These are phyloP conservation scores for Pleurotus giganteus DNA, from an alignment of 768 basidiomycete species.

Conservation along the genomic window DNA sequence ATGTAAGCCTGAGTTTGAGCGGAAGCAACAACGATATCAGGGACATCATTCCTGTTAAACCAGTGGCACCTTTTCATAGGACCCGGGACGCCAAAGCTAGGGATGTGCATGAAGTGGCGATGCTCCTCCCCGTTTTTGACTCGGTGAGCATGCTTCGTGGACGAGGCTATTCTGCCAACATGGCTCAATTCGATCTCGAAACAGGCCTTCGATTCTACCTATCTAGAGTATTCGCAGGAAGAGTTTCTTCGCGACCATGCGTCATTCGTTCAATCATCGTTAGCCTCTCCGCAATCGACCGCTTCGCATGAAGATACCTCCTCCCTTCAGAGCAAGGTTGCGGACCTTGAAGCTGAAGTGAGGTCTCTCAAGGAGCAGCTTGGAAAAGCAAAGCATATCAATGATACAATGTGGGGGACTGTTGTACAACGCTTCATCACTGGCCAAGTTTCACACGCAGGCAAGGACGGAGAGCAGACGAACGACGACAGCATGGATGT, in stretches of 20 bases:
- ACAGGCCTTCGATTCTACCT: conserved; percentile 29
- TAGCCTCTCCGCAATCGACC: conserved; percentile 17
- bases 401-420: conserved; percentile 91
- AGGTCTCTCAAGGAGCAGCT: conserved; percentile 64
- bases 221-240: conserved; percentile 41
- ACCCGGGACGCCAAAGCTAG: conserved; percentile 66
- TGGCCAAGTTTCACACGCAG: neutral
- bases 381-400: conserved; percentile 84
- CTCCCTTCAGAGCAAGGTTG: conserved; percentile 53
- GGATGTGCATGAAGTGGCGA: conserved; percentile 68
- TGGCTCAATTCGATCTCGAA: neutral
- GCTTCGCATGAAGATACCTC: conserved; percentile 28
- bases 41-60: conserved; percentile 64
- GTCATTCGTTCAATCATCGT: conserved; percentile 54
- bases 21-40: conserved; percentile 37
- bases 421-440: conserved; percentile 59
- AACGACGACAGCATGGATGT: neutral
- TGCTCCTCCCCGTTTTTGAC: conserved; percentile 51
- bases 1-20: conserved; percentile 56
- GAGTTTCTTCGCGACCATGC: conserved; percentile 66
- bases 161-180: neutral
- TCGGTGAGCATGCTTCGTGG: conserved; percentile 31
- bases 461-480: neutral
- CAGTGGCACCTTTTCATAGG: conserved; percentile 69
- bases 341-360: conserved; percentile 74